phyloP scores from a whole-genome alignment of 2,329 filamentous ascomycete genomes.

The Cercospora berteroae region DNA sequence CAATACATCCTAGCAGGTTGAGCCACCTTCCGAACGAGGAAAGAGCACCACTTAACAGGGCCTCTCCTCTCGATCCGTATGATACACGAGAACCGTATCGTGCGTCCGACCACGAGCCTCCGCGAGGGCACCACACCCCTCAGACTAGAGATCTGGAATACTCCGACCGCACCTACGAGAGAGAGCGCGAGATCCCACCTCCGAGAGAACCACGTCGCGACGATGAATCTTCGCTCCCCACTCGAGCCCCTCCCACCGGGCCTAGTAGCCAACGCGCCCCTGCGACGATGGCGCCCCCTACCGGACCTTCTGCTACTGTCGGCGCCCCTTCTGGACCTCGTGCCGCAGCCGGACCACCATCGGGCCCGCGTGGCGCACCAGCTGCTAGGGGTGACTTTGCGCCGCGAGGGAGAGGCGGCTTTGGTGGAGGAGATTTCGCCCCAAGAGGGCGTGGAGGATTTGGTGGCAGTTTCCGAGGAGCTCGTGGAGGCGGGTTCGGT shows the following conservation, averaged over 20 bases:
- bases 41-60: constrained; percentile 22
- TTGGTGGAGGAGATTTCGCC: constrained; percentile 32
- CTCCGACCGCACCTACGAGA: constrained; percentile 30
- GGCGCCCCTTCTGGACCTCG: constrained; percentile 38
- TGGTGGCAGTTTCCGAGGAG: constrained; percentile 38
- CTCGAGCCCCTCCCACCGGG: constrained; percentile 33
- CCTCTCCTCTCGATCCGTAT: constrained; percentile 30
- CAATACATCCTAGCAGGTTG: constrained; percentile 54
- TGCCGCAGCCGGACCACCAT: constrained; percentile 29
- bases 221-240: constrained; percentile 27
- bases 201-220: constrained; percentile 33
- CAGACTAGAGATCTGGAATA: constrained; percentile 29
- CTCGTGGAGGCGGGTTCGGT: constrained; percentile 29
- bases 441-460: constrained; percentile 30
- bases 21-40: constrained; percentile 39
- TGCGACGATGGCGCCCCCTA: constrained; percentile 32
- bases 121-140: constrained; percentile 36
- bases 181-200: constrained; percentile 27
- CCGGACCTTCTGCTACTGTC: constrained; percentile 32
- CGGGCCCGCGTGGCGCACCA: constrained; percentile 35
- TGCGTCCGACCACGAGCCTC: constrained; percentile 26
- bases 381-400: constrained; percentile 40
- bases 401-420: constrained; percentile 42
- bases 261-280: constrained; percentile 27
- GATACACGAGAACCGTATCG: constrained; percentile 34